Evolutionary conservation across 345 rosid genomes (phyloP).

Genomic region (Odontarrhena argentea): DNA sequence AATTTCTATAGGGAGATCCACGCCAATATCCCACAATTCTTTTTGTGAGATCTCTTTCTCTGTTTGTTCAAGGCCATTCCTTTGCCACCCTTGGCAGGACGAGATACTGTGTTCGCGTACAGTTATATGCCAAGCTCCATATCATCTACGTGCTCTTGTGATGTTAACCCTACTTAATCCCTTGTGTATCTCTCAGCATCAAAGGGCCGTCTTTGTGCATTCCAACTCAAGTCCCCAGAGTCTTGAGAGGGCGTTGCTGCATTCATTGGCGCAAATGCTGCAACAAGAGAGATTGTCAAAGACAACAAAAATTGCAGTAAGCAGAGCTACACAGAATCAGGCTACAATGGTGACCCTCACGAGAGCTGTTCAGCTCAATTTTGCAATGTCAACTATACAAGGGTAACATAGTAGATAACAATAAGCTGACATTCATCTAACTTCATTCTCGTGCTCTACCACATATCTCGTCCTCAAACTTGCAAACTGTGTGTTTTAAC

Average conservation of each 20-base stretch:
- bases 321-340: neutral
- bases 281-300: conserved; percentile 27
- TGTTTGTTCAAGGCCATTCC: no score
- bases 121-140: conserved; percentile 2
- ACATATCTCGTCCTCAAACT: neutral
- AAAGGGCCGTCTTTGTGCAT: conserved; percentile 49
- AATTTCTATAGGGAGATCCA: no score
- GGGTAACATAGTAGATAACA: no score
- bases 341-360: neutral
- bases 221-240: conserved; percentile 34
- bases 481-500: neutral
- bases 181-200: conserved; percentile 53
- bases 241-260: conserved; percentile 39
- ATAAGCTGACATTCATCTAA: neutral
- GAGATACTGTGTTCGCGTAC: no score
- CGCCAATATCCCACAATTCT: no score
- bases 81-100: no score
- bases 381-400: neutral
- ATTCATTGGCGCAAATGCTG: conserved; percentile 90
- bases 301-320: neutral
- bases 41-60: no score
- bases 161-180: conserved; percentile 18
- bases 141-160: neutral
- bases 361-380: neutral
- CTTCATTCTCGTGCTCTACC: neutral